These are phyloP conservation scores for Eucalyptus brandiana DNA, from an alignment of 345 rosid genomes.

Conservation along the genomic window DNA sequence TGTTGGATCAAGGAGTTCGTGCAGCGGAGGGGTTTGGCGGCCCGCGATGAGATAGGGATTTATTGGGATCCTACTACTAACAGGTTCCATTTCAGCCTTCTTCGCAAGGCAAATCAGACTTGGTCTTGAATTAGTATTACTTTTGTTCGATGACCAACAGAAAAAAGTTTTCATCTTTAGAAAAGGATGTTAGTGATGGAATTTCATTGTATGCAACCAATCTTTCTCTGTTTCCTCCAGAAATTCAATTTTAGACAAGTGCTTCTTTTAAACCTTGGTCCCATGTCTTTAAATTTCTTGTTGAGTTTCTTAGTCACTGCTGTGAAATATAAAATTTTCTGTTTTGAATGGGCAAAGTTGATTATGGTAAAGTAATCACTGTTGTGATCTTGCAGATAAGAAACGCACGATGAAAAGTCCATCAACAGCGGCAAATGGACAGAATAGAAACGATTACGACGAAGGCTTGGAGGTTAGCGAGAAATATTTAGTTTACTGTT, in stretches of 20 bases:
- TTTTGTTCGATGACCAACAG: not conserved
- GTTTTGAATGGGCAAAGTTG: not conserved
- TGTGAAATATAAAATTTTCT: not conserved
- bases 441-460: not conserved
- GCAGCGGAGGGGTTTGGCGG: not conserved
- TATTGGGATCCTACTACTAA: not conserved
- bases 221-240: not conserved
- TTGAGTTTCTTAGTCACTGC: not conserved
- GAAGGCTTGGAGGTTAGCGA: not conserved
- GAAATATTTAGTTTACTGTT: not conserved
- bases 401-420: not conserved
- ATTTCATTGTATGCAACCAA: not conserved
- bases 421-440: not conserved
- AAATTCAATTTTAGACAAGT: not conserved
- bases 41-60: not conserved
- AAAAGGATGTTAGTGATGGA: not conserved
- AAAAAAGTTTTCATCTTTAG: not conserved
- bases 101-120: not conserved
- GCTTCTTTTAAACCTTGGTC: not conserved
- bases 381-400: not conserved
- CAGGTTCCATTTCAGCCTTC: not conserved
- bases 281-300: not conserved
- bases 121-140: not conserved
- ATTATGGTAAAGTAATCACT: not conserved
- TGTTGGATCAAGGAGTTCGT: not conserved